Evolutionary conservation across 768 basidiomycete species (phyloP), one percentile per base, ranked within the genome.

Genomic region (Termitomyces sp.): DNA sequence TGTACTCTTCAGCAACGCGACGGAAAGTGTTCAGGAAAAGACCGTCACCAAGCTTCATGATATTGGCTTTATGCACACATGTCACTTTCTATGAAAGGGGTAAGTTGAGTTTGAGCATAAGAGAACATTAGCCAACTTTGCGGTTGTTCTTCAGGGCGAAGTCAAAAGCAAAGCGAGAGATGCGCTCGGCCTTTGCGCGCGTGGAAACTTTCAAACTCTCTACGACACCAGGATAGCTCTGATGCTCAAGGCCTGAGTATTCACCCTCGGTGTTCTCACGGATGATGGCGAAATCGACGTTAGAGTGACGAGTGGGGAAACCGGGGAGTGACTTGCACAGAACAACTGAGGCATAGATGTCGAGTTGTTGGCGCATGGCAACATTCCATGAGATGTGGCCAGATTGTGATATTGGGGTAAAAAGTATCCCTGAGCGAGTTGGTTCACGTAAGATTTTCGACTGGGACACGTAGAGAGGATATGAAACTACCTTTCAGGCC

Each of bases 301-400:
- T 91, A 59, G 85, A 80, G 75, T 99, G 97, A 61, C 97, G 90
- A 38, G 97, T 98, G 44, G 95, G 90, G 76, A 93, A 86, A 53
- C 97, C 97, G 13, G 94, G 92, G 53, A 98, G 85, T 47, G 96
- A 94, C 76, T 98, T 98, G 87, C 96, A 98, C 54, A 98, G 83
- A 54, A 98, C 94, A 65, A 98, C 91, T 10, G 96, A 98, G 24
- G 97, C 97, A 73, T 98, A 99, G 65, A 99, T 98, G 73, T 99
- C 97, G 62, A 99, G 90, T 70, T 96, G 92, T 72, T 98, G 96
- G 64, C 97, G 90, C 94, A 99, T 98, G 62, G 97, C 97, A 58
- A 99, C 97, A 71, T 99, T 99, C 97, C 97, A 99, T 59, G 97
- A 98, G 63, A 96, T 94, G 74, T 99, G 97, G 3, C 94, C 95